phyloP scores from a whole-genome alignment of 768 basidiomycete genomes.

The Tephrocybe sp. region DNA sequence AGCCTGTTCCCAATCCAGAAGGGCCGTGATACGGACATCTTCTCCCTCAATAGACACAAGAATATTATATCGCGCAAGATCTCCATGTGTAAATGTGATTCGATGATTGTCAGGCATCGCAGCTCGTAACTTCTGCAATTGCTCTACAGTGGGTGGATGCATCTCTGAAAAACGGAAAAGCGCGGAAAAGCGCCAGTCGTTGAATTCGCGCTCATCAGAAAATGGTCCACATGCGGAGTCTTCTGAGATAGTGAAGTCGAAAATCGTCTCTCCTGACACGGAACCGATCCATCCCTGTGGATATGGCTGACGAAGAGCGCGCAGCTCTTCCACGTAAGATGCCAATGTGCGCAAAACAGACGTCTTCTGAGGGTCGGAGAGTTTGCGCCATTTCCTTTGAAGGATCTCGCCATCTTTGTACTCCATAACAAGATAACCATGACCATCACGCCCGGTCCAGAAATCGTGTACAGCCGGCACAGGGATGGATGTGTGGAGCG shows the following conservation, averaged over 20 bases:
- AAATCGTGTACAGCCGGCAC: no score
- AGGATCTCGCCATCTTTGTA: background rate
- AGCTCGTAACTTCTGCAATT: background rate
- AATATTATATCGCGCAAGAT: background rate
- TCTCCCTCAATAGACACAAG: slow-evolving; percentile 8
- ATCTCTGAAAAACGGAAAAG: slow-evolving; percentile 5
- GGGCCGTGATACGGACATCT: slow-evolving; percentile 2
- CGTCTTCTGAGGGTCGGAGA: background rate
- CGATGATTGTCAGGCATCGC: background rate
- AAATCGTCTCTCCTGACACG: background rate
- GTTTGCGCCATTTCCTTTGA: background rate
- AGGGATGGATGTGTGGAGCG: no score
- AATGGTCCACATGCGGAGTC: slow-evolving; percentile 11
- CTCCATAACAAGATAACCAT: background rate
- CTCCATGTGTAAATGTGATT: background rate
- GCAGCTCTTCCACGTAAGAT: no score
- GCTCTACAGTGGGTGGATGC: background rate
- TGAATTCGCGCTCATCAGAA: slow-evolving; percentile 2
- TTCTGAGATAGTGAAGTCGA: no score
- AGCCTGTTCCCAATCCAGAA: slow-evolving; percentile 14
- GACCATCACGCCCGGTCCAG: background rate
- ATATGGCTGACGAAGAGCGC: no score
- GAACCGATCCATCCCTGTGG: background rate
- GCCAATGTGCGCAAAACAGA: background rate
- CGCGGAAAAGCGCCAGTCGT: slow-evolving; percentile 12